Conservation (phyloP, 139 green algal species). For the Diplosphaera chodatii region DNA sequence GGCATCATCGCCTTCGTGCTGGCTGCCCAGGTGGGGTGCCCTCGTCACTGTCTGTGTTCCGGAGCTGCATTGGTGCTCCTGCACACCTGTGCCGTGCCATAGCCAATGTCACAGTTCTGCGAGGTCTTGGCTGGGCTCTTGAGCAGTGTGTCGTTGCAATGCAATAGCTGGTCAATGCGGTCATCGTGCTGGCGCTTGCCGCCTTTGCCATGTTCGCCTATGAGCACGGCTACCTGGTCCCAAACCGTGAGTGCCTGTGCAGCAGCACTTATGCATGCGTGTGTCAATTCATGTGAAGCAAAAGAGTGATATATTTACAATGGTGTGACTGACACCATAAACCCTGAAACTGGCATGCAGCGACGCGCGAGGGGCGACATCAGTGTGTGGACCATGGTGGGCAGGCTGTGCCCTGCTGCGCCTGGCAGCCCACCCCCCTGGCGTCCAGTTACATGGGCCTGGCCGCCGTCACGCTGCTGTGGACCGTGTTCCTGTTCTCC, state of each 20-base stretch:
- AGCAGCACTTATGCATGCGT: too few relatives aligned
- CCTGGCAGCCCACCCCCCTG: conserved; percentile 35
- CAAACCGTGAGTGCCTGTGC: not conserved
- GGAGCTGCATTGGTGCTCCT: too few relatives aligned
- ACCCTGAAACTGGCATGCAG: too few relatives aligned
- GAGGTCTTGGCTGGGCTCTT: too few relatives aligned
- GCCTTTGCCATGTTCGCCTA: not conserved
- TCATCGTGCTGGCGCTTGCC: not conserved
- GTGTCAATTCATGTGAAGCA: too few relatives aligned
- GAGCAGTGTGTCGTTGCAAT: too few relatives aligned
- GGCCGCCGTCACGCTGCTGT: conserved; percentile 27
- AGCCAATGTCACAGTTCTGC: too few relatives aligned
- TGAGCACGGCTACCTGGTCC: conserved; percentile 6
- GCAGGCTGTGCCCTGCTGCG: conserved; percentile 42
- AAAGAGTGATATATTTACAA: too few relatives aligned
- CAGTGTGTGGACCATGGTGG: conserved; percentile 31
- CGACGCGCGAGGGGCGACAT: not conserved
- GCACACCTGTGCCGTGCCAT: too few relatives aligned
- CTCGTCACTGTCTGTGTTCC: too few relatives aligned
- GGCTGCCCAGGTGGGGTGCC: not conserved
- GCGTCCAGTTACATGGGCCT: conserved; percentile 19
- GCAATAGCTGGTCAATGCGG: not conserved
- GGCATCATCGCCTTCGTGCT: conserved; percentile 19
- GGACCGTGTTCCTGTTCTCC: conserved; percentile 46
- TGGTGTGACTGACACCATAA: too few relatives aligned